A percentile compares a stretch with the other conserved stretches of the same genome.
Evolutionary conservation across 805 yeast species (phyloP).

Genomic region (Cyberlindnera americana): DNA sequence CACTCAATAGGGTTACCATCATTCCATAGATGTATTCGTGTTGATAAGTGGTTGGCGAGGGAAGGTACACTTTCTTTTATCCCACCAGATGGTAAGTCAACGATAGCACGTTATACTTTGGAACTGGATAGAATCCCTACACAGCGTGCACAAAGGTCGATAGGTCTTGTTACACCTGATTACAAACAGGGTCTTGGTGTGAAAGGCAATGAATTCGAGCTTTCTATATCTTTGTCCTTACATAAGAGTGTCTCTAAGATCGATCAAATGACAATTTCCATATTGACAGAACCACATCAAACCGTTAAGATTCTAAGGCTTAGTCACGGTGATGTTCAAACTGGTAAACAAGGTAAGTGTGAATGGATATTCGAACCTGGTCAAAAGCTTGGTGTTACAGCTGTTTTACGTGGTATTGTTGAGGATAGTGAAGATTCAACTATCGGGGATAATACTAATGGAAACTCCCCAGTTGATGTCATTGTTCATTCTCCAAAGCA

Average conservation of each 20-base stretch:
- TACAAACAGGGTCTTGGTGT: slow-evolving; percentile 33
- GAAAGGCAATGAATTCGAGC: slow-evolving; percentile 38
- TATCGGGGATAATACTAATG: background rate
- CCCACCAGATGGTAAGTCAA: slow-evolving; percentile 84
- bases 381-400: slow-evolving; percentile 59
- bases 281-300: slow-evolving; percentile 29
- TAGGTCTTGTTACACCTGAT: slow-evolving; percentile 30
- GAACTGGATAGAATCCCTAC: slow-evolving; percentile 38
- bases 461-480: background rate
- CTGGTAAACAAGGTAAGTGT: slow-evolving; percentile 47
- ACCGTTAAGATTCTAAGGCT: slow-evolving; percentile 55
- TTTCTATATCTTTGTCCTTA: slow-evolving; percentile 31
- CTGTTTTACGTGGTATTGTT: slow-evolving; percentile 62
- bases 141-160: slow-evolving; percentile 14
- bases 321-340: slow-evolving; percentile 75
- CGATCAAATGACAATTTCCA: slow-evolving; percentile 43
- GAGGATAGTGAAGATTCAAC: slow-evolving; percentile 25
- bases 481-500: slow-evolving; percentile 36
- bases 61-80: slow-evolving; percentile 58
- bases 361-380: slow-evolving; percentile 67
- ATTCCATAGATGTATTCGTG: slow-evolving; percentile 67
- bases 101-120: slow-evolving; percentile 59
- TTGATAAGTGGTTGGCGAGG: slow-evolving; percentile 44
- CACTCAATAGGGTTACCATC: slow-evolving; percentile 53
- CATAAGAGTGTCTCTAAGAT: slow-evolving; percentile 43